Conservation (phyloP, 768 basidiomycete genomes). For the Steccherinum ochraceum region DNA sequence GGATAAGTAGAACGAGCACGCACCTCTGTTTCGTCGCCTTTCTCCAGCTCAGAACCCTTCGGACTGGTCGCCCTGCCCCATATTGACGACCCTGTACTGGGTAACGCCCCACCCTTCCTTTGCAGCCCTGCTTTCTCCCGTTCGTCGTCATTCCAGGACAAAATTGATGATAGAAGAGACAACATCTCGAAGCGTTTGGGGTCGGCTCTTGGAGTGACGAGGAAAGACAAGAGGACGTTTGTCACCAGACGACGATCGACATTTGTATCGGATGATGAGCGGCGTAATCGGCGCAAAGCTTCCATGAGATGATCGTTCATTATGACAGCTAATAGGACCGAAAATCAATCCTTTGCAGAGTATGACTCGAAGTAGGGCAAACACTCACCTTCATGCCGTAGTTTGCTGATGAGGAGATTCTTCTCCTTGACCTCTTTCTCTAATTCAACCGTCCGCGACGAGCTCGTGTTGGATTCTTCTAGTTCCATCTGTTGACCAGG, state of each 20-base stretch:
- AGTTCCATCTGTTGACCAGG: constrained; percentile 53
- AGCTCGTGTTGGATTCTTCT: constrained; percentile 64
- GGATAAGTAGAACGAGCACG: constrained; percentile 9
- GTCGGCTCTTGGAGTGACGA: constrained; percentile 86
- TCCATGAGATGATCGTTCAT: constrained; percentile 98
- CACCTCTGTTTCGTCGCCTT: constrained; percentile 83
- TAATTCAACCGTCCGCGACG: constrained; percentile 60
- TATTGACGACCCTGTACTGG: constrained; percentile 15
- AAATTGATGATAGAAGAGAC: constrained; percentile 75
- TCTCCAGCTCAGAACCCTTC: constrained; percentile 56
- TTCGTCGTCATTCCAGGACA: constrained; percentile 91
- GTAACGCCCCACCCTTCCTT: constrained; percentile 31
- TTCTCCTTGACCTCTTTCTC: constrained; percentile 96
- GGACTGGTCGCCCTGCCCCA: constrained; percentile 26
- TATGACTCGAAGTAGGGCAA: neutral
- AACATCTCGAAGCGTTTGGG: constrained; percentile 97
- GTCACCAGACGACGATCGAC: constrained; percentile 93
- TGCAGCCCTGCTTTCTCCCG: constrained; percentile 88
- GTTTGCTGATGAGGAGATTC: constrained; percentile 87
- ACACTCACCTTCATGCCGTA: constrained; percentile 81
- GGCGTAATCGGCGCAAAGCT: constrained; percentile 89
- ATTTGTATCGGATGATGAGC: constrained; percentile 76
- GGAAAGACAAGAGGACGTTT: constrained; percentile 87
- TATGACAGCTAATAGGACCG: constrained; percentile 69
- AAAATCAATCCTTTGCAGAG: constrained; percentile 3